A percentile compares a stretch with the other conserved stretches of the same genome.
phyloP scores from a whole-genome alignment of 2,329 filamentous ascomycete genomes.

The Ascocoryne sarcoides region DNA sequence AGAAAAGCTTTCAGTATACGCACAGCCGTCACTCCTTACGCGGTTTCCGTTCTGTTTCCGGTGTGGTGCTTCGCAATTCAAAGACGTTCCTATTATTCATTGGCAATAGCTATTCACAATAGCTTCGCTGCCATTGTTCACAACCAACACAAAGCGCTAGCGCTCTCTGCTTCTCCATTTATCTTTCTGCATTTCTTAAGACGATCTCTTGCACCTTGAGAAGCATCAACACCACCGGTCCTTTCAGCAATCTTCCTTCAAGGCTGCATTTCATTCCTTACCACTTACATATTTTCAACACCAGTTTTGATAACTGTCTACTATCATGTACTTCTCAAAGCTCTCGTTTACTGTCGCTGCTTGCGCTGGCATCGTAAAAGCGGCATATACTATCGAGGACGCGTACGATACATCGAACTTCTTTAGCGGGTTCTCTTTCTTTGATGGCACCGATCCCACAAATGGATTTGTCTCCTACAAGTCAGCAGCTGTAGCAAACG shows the following conservation, averaged over 20 bases:
- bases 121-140: too few species aligned
- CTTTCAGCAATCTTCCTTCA: not conserved
- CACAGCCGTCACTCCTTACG: conserved; percentile 28
- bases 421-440: conserved; percentile 46
- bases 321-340: conserved; percentile 17
- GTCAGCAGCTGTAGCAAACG: conserved; percentile 46
- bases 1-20: not conserved
- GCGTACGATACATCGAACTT: conserved; percentile 37
- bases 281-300: conserved; percentile 16
- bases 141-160: too few species aligned
- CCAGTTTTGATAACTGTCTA: conserved; percentile 19
- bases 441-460: conserved; percentile 27
- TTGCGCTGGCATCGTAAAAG: conserved; percentile 21
- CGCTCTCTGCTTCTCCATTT: too few species aligned
- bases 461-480: conserved; percentile 22
- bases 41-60: conserved; percentile 14
- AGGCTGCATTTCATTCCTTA: conserved; percentile 1
- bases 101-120: conserved; percentile 2
- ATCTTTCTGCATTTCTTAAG: too few species aligned
- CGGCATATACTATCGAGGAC: conserved; percentile 34
- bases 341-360: conserved; percentile 23
- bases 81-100: not conserved
- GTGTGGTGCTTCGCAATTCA: not conserved
- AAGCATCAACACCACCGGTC: not conserved
- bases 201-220: too few species aligned